Evolutionary conservation across 176 grass and related monocot genomes (phyloP).

Genomic region (Hordeum marinum): DNA sequence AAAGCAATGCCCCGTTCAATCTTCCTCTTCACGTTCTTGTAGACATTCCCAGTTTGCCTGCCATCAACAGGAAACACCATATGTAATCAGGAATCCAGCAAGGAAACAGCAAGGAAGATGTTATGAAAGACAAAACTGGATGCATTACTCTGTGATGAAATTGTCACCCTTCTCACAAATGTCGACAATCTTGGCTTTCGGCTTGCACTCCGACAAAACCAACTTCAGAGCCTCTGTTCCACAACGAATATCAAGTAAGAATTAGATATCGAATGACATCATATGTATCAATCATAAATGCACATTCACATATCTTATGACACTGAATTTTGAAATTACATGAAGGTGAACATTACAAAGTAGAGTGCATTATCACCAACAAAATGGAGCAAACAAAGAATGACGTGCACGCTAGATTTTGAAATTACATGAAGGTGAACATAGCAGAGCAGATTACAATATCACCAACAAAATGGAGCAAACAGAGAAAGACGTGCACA

Average conservation of each 20-base stretch:
- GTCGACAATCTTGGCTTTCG: slow-evolving; percentile 92
- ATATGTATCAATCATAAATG: not conserved
- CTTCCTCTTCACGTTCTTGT: slow-evolving; percentile 96
- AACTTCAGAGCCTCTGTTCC: slow-evolving; percentile 83
- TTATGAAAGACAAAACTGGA: not conserved
- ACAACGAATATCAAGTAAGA: not conserved
- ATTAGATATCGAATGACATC: not conserved
- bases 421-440: not conserved
- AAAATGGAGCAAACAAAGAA: not conserved
- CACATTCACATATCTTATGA: not conserved
- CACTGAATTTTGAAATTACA: not conserved
- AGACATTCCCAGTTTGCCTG: slow-evolving; percentile 91
- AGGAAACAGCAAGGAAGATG: not conserved
- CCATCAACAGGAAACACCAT: not conserved
- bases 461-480: not conserved
- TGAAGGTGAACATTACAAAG: not conserved
- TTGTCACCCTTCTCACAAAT: slow-evolving; percentile 87
- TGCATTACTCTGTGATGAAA: slow-evolving; percentile 83
- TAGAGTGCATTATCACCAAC: not conserved
- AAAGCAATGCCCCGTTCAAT: slow-evolving; percentile 96
- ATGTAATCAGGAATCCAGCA: slow-evolving; percentile 17
- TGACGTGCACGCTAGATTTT: not conserved
- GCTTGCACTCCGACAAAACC: slow-evolving; percentile 72
- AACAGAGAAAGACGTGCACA: not conserved
- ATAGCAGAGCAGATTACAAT: not conserved